A percentile compares a stretch with the other conserved stretches of the same genome.
Evolutionary conservation across 371 early-diverging fungal species (phyloP).

Genomic region (Batkoa obscura): DNA sequence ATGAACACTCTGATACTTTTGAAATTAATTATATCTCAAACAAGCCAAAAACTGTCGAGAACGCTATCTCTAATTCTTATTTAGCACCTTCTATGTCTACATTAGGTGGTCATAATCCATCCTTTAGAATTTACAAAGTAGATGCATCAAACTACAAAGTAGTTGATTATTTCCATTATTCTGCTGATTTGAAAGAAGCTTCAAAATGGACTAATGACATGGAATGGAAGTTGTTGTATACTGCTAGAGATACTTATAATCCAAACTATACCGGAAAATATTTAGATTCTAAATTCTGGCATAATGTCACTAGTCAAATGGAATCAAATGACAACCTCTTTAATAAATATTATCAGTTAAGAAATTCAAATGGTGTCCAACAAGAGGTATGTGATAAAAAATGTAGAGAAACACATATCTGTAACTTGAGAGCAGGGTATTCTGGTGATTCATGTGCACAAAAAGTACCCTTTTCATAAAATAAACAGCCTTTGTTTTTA

Average conservation of each 20-base stretch:
- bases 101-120: constrained; percentile 8
- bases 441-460: constrained; percentile 3
- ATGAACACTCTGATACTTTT: constrained; percentile 9
- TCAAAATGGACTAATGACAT: neutral
- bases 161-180: constrained; percentile 7
- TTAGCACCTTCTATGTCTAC: constrained; percentile 9
- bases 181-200: neutral
- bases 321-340: neutral
- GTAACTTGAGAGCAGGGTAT: neutral
- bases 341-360: neutral
- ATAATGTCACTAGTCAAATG: neutral
- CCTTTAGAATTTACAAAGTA: constrained; percentile 9
- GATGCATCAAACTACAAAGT: constrained; percentile 6
- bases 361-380: neutral
- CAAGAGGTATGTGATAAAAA: neutral
- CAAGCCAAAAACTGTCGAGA: neutral
- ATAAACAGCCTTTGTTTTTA: no score
- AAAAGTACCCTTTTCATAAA: neutral
- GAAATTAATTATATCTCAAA: constrained; percentile 4
- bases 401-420: neutral
- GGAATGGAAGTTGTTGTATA: neutral
- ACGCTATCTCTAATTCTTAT: constrained; percentile 6
- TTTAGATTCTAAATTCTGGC: neutral
- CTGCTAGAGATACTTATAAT: neutral
- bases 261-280: neutral